Evolutionary conservation across 23 red algal genomes (phyloP).

Genomic region (Gracilaria domingensis): DNA sequence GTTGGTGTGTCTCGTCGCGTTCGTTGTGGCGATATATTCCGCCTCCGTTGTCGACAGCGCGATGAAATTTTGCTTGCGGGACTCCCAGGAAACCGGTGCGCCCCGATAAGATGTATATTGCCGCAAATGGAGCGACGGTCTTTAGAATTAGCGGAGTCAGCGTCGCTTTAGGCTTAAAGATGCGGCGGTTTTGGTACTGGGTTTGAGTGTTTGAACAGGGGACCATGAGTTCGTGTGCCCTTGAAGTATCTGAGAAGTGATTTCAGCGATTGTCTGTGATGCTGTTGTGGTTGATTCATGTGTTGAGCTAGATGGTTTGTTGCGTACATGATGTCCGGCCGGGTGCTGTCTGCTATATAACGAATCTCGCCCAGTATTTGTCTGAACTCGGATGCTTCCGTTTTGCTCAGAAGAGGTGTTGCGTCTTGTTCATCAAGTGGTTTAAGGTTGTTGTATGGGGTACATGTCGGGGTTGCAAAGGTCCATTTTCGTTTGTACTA

Average conservation of each 20-base stretch:
- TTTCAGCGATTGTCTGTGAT: constrained; percentile 5
- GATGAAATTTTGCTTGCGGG: constrained; percentile 15
- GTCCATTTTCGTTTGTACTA: not conserved
- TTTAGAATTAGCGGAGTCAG: constrained; percentile 21
- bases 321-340: constrained; percentile 23
- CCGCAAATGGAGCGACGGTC: not conserved
- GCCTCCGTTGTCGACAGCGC: constrained; percentile 26
- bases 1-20: constrained; percentile 1
- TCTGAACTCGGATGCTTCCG: no score
- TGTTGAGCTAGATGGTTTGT: constrained; percentile 12
- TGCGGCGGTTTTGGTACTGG: not conserved
- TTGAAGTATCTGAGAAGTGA: constrained; percentile 18
- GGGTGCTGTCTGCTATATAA: constrained; percentile 15
- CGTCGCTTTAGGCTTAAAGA: constrained; percentile 5
- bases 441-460: not conserved
- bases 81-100: constrained; percentile 2
- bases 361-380: constrained; percentile 33
- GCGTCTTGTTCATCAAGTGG: not conserved
- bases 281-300: not conserved
- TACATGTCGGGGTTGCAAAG: not conserved
- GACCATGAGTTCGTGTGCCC: not conserved
- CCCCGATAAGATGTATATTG: not conserved
- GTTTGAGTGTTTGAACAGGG: constrained; percentile 1
- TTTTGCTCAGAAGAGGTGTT: no score
- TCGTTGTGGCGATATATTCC: constrained; percentile 16